These are phyloP conservation scores for Pleurotus giganteus DNA, from an alignment of 768 basidiomycete genomes.

Conservation along the genomic window DNA sequence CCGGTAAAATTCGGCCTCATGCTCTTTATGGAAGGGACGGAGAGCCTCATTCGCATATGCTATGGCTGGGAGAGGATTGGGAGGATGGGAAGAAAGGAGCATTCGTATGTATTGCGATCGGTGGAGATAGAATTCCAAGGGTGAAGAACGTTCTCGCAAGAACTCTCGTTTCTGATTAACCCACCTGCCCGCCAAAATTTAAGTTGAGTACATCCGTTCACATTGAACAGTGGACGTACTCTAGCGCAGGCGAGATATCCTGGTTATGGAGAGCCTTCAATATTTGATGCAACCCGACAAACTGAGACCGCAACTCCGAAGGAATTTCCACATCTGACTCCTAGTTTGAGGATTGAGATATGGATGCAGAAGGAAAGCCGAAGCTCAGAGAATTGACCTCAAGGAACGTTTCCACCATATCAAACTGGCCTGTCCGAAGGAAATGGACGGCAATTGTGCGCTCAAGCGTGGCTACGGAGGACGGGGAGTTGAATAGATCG, in stretches of 20 bases:
- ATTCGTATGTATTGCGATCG: slow-evolving; percentile 87
- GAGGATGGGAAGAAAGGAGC: slow-evolving; percentile 60
- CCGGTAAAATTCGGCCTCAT: slow-evolving; percentile 63
- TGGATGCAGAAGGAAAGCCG: neutral
- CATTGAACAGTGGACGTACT: slow-evolving; percentile 40
- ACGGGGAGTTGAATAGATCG: slow-evolving; percentile 60
- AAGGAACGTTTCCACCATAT: slow-evolving; percentile 72
- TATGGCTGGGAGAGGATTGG: slow-evolving; percentile 59
- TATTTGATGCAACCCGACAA: slow-evolving; percentile 71
- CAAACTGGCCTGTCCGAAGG: slow-evolving; percentile 78
- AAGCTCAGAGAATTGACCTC: slow-evolving; percentile 42
- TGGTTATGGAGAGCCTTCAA: slow-evolving; percentile 62
- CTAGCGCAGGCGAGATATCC: slow-evolving; percentile 75
- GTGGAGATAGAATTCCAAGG: slow-evolving; percentile 88
- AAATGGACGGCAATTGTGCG: slow-evolving; percentile 74
- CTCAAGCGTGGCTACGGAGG: slow-evolving; percentile 62
- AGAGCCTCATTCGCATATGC: slow-evolving; percentile 72
- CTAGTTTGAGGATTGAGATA: slow-evolving; percentile 31
- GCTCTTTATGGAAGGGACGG: slow-evolving; percentile 58
- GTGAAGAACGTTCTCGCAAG: slow-evolving; percentile 66
- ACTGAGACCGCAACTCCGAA: slow-evolving; percentile 48
- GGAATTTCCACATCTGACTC: slow-evolving; percentile 65
- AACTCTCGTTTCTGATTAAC: slow-evolving; percentile 62
- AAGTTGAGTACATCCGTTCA: neutral
- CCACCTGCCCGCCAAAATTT: slow-evolving; percentile 66